phyloP scores from a whole-genome alignment of 805 yeast species.

The Priceomyces castillae region DNA sequence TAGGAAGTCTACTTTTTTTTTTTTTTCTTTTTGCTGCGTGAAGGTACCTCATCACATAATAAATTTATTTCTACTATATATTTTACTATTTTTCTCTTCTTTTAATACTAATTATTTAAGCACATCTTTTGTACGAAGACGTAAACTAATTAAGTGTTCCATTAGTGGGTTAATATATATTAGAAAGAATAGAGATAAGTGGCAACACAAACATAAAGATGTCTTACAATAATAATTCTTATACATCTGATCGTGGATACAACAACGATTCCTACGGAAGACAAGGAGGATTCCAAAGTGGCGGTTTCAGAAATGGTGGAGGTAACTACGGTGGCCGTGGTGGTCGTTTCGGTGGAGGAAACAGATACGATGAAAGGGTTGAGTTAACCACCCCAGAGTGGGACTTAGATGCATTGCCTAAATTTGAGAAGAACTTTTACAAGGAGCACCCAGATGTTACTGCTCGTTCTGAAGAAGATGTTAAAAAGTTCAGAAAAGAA shows the following conservation, averaged over 20 bases:
- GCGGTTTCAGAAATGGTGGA: slow-evolving; percentile 38
- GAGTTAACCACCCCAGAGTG: slow-evolving; percentile 73
- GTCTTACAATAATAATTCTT: slow-evolving; percentile 41
- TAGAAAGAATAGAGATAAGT: background rate
- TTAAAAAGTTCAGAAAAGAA: slow-evolving; percentile 71
- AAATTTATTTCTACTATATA: background rate
- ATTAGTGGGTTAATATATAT: background rate
- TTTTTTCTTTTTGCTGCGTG: slow-evolving; percentile 1
- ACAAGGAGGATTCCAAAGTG: slow-evolving; percentile 23
- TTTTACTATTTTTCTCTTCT: background rate
- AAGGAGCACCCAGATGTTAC: slow-evolving; percentile 78
- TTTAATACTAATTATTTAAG: background rate
- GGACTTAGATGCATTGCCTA: slow-evolving; percentile 74
- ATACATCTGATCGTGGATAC: background rate
- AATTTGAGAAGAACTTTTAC: slow-evolving; percentile 94
- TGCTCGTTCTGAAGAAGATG: slow-evolving; percentile 69
- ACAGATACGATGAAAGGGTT: slow-evolving; percentile 40
- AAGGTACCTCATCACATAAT: slow-evolving; percentile 2
- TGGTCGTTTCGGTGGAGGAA: slow-evolving; percentile 34
- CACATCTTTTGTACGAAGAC: too few relatives aligned
- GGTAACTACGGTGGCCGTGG: slow-evolving; percentile 36
- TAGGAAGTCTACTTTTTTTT: slow-evolving; percentile 4
- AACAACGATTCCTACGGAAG: slow-evolving; percentile 33
- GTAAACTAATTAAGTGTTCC: too few relatives aligned
- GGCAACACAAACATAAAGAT: slow-evolving; percentile 18